These are phyloP conservation scores for Allium cepa DNA, from an alignment of 106 monocot species.

Conservation along the genomic window DNA sequence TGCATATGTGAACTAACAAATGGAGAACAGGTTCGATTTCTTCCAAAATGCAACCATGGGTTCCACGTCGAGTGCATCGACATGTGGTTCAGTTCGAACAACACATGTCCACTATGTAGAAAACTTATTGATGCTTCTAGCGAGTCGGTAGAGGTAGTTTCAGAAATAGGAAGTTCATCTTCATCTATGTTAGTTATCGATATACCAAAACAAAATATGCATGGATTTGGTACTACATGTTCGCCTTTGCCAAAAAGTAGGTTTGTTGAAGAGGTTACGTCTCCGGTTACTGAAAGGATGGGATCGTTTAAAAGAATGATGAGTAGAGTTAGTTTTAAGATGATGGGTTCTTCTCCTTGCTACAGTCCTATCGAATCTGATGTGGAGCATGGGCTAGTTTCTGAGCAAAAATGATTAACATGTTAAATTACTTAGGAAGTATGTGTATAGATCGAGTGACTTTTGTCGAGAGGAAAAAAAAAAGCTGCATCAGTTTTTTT, in stretches of 20 bases:
- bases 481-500: no score
- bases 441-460: no score
- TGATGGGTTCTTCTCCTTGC: background rate
- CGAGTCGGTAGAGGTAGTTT: background rate
- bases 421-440: no score
- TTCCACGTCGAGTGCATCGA: constrained; percentile 63
- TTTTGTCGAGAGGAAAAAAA: no score
- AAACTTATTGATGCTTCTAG: background rate
- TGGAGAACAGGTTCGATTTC: constrained; percentile 25
- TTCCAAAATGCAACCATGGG: constrained; percentile 56
- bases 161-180: background rate
- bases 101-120: constrained; percentile 51
- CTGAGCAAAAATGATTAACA: no score
- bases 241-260: background rate
- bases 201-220: background rate
- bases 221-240: background rate
- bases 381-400: background rate
- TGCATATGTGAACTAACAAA: constrained; percentile 7
- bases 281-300: constrained; percentile 4
- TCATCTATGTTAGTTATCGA: constrained; percentile 5
- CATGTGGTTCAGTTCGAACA: constrained; percentile 35
- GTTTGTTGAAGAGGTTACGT: background rate
- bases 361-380: constrained; percentile 2
- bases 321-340: background rate
- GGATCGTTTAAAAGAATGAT: constrained; percentile 4